Conservation (phyloP, 2,329 filamentous ascomycete genomes). For the Cercospora beticola region DNA sequence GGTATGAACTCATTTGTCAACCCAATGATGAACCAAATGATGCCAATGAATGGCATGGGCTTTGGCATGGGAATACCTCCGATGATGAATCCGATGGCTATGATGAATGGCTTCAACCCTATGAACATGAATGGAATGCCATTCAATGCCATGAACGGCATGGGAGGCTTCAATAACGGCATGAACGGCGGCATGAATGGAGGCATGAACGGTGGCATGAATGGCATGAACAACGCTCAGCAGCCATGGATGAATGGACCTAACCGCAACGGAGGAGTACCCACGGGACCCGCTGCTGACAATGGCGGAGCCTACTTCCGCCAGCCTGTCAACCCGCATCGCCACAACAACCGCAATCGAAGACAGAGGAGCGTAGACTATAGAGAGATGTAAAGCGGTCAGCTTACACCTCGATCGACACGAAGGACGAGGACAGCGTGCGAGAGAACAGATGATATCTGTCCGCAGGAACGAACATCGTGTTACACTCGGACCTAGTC, state of each 20-base stretch:
- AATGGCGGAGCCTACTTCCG: slow-evolving; percentile 93
- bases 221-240: slow-evolving; percentile 28
- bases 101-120: slow-evolving; percentile 29
- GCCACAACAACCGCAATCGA: slow-evolving; percentile 78
- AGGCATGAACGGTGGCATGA: slow-evolving; percentile 40
- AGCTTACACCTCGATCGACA: not conserved
- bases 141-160: slow-evolving; percentile 35
- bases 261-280: slow-evolving; percentile 73
- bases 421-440: not conserved
- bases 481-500: not conserved
- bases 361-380: slow-evolving; percentile 87
- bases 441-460: not conserved
- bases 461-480: not conserved
- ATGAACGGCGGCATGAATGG: slow-evolving; percentile 37
- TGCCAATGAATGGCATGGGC: slow-evolving; percentile 24
- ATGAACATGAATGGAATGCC: slow-evolving; percentile 36
- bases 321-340: slow-evolving; percentile 91
- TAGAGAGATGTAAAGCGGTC: slow-evolving; percentile 63
- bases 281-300: slow-evolving; percentile 22
- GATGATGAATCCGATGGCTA: not conserved
- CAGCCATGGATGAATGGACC: slow-evolving; percentile 37
- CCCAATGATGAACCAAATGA: slow-evolving; percentile 32
- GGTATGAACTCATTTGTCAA: slow-evolving; percentile 32
- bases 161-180: slow-evolving; percentile 38
- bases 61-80: slow-evolving; percentile 14